These are phyloP conservation scores for Alnus rubra DNA, from an alignment of 306 rosid species.

Conservation along the genomic window DNA sequence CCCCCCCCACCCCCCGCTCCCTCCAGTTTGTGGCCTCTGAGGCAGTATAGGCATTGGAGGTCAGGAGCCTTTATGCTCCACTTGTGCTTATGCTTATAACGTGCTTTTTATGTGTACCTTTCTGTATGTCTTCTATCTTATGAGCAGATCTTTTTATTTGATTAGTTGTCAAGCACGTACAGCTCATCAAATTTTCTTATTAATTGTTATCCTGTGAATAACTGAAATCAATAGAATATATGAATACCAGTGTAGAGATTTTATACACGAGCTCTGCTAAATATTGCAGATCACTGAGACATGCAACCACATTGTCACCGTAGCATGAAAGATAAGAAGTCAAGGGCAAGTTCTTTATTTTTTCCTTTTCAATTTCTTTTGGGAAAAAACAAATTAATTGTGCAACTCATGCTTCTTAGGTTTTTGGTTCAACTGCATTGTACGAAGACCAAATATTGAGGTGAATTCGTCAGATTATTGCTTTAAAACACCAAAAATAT, in stretches of 20 bases:
- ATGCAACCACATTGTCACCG: neutral
- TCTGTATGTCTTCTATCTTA: neutral
- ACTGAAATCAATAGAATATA: neutral
- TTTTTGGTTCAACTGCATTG: conserved; percentile 1
- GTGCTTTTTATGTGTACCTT: neutral
- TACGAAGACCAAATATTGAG: neutral
- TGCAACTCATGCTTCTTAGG: neutral
- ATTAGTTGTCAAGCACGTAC: neutral
- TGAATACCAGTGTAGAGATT: neutral
- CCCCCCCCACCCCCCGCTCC: no score
- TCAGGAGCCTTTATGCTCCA: neutral
- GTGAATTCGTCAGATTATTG: neutral
- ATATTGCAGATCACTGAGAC: neutral
- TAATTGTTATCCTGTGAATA: neutral
- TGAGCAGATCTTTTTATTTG: neutral
- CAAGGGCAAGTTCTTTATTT: neutral
- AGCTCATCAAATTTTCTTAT: neutral
- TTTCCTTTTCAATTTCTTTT: neutral
- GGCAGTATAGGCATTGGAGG: neutral
- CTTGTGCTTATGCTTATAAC: neutral
- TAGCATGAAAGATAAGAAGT: neutral
- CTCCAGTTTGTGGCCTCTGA: neutral
- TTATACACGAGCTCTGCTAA: neutral
- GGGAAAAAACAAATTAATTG: neutral
- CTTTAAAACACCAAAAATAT: neutral